A percentile compares a stretch with the other conserved stretches of the same genome.
These are phyloP conservation scores for Penstemon eatonii DNA, from an alignment of 257 asterid genomes.

Conservation along the genomic window DNA sequence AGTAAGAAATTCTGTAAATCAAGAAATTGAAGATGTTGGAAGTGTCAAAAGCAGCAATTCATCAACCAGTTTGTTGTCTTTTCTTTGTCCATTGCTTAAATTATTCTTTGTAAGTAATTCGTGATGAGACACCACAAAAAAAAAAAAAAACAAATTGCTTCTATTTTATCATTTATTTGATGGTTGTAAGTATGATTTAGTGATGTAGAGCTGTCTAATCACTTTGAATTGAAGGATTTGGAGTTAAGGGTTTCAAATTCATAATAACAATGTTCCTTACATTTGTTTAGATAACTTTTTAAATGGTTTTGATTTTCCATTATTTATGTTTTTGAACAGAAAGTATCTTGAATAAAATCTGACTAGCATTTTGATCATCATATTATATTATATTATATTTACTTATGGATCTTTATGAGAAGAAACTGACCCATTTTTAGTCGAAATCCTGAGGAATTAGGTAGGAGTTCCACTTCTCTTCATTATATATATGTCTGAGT, in stretches of 20 bases:
- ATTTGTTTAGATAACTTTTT: too few relatives aligned
- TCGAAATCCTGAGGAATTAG: not conserved
- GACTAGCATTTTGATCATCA: too few relatives aligned
- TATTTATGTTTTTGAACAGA: not conserved
- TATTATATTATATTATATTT: too few relatives aligned
- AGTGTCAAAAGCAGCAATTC: slow-evolving; percentile 33
- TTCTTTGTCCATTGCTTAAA: slow-evolving; percentile 83
- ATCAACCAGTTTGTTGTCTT: slow-evolving; percentile 63
- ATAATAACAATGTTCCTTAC: too few relatives aligned
- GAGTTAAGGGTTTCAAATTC: not conserved
- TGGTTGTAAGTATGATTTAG: not conserved
- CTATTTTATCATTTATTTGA: not conserved
- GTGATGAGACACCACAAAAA: not conserved
- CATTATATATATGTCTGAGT: not conserved
- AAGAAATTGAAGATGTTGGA: slow-evolving; percentile 29
- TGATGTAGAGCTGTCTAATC: not conserved
- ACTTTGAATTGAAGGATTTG: not conserved
- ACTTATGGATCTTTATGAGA: slow-evolving; percentile 8
- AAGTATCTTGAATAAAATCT: not conserved
- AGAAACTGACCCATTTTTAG: not conserved
- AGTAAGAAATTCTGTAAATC: slow-evolving; percentile 31
- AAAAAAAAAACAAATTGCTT: not conserved
- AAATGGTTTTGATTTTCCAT: too few relatives aligned
- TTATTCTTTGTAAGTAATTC: slow-evolving; percentile 60
- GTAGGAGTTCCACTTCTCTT: not conserved